These are phyloP conservation scores for Cicer cuneatum DNA, from an alignment of 306 rosid species.

Conservation along the genomic window DNA sequence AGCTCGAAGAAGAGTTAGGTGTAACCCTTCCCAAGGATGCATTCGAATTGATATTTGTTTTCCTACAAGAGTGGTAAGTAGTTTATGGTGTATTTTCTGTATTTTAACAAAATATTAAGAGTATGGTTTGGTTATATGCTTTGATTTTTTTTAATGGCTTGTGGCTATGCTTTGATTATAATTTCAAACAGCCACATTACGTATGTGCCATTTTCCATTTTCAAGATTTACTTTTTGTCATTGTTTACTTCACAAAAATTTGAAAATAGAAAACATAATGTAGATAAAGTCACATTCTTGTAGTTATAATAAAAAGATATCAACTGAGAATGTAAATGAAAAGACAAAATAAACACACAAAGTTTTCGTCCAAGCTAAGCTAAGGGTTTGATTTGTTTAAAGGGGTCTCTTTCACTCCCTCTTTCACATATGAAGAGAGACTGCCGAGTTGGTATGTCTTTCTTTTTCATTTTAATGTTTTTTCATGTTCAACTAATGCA, in stretches of 20 bases:
- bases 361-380: conserved; percentile 21
- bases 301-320: conserved; percentile 33
- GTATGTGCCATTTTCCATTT: conserved; percentile 7
- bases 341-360: conserved; percentile 6
- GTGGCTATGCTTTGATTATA: not conserved
- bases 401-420: conserved; percentile 10
- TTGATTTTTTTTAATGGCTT: not conserved
- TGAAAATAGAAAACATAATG: conserved; percentile 9
- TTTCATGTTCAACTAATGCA: conserved; percentile 19
- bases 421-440: conserved; percentile 29
- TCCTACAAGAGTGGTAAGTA: conserved; percentile 80
- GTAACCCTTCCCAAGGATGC: conserved; percentile 84
- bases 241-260: not conserved
- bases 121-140: conserved; percentile 23
- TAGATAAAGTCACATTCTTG: not conserved
- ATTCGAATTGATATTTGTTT: conserved; percentile 79
- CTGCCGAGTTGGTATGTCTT: not conserved
- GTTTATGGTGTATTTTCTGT: conserved; percentile 6
- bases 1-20: conserved; percentile 95
- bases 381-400: conserved; percentile 26
- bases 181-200: conserved; percentile 6
- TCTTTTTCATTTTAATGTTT: conserved; percentile 7
- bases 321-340: conserved; percentile 3
- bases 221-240: not conserved
- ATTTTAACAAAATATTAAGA: conserved; percentile 6